Base-by-base conservation (phyloP, 768 basidiomycete species). In the Xanthoconium stramineum region DNA sequence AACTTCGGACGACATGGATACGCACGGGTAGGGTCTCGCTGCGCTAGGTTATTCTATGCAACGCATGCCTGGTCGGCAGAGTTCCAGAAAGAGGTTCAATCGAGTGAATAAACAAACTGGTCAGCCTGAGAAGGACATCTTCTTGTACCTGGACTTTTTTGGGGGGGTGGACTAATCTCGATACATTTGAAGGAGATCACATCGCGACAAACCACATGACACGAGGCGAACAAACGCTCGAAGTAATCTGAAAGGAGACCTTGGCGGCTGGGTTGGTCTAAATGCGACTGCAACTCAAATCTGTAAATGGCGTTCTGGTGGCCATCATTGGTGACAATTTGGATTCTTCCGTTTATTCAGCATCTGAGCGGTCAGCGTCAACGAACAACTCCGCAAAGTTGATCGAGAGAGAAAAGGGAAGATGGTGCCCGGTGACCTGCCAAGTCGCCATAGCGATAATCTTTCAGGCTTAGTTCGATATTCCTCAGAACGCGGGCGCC, bases 391-490 rank as follows among this genome's bases (percentile, higher is more conserved):
- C 60, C 56, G 61, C 53, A 45, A 50, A 38, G 37, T 58, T 42
- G 62, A 53, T 65, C 57, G 47, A 61, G 56, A 53, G 48, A 33
- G 24, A 52, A 43, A 52, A 35, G 51, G 39, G 33, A 37, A 24
- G 29, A 30, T 17, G 19, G 14, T 52, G 11, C 47, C 68, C 33
- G 68, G 70, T 59, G 43, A 63, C 56, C 51, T 56, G 52, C 50
- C n/a, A 60, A 60, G 49, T 61, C 28, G 47, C 68, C 70, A 58
- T 36, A 33, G 58, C 43, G 42, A 56, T 51, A 28, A 60, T 64
- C 61, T 53, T 35, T 12, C 33, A 35, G 45, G 32, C 38, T 11
- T 4, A 55, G 38, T 47, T 33, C 43, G 56, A 36, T 46, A 32
- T 33, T 6, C 3, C 44, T 8, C 20, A 32, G 20, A 51, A 54